These are phyloP conservation scores for Gamsiella multidivaricata DNA, from an alignment of 192 early-diverging fungal genomes.

Conservation along the genomic window DNA sequence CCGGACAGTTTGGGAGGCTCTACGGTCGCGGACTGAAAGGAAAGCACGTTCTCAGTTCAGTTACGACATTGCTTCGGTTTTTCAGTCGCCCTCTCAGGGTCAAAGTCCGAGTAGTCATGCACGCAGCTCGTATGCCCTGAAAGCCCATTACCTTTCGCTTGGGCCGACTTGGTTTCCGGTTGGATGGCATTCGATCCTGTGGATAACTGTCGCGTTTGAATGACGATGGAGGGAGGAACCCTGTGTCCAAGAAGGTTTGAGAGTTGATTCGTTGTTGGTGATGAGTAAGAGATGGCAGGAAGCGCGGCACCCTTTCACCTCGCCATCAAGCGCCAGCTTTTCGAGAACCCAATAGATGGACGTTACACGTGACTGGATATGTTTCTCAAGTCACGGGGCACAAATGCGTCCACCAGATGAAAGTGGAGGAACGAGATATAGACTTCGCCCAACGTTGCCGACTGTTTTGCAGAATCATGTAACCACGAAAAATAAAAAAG, in stretches of 20 bases:
- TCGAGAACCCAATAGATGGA: no score
- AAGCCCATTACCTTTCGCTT: slow-evolving; percentile 45
- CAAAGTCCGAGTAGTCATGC: background rate
- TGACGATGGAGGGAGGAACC: slow-evolving; percentile 23
- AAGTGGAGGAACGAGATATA: no score
- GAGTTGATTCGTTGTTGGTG: background rate
- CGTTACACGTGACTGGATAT: no score
- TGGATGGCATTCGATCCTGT: slow-evolving; percentile 48
- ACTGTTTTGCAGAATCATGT: no score
- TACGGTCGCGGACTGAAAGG: slow-evolving; percentile 10
- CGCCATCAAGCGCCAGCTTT: no score
- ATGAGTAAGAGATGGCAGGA: slow-evolving; percentile 4
- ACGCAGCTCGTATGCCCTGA: background rate
- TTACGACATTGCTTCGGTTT: background rate
- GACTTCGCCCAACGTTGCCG: background rate
- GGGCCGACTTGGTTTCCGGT: slow-evolving; percentile 27
- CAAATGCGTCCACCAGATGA: no score
- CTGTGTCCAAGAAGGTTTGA: background rate
- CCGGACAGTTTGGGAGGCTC: slow-evolving; percentile 32
- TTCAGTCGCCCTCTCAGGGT: background rate
- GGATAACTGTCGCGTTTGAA: slow-evolving; percentile 26
- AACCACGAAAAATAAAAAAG: no score
- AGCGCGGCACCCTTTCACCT: background rate
- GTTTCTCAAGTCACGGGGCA: no score
- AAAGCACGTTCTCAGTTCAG: background rate